Percentiles rank a stretch among this genome's conserved stretches.
Conservation (phyloP, 2,329 filamentous ascomycete species). For the Arthrinium puccinioides region DNA sequence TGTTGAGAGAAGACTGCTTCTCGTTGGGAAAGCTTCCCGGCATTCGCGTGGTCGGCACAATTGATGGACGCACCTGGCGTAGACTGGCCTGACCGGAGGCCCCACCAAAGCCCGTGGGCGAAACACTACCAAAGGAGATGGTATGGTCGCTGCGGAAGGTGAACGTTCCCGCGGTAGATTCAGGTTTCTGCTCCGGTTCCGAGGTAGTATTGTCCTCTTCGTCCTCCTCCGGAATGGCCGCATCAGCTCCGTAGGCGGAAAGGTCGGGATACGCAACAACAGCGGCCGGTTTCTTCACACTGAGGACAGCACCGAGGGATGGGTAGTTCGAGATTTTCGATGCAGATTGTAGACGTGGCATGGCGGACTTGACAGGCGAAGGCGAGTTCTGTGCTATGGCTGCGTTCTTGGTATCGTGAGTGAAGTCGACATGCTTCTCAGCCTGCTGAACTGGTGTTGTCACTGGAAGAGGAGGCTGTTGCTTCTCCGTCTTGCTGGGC, state of each 20-base stretch:
- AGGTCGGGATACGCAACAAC: conserved; percentile 48
- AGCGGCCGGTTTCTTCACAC: conserved; percentile 14
- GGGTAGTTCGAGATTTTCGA: conserved; percentile 26
- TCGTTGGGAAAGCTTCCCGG: conserved; percentile 46
- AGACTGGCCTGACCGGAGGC: conserved; percentile 53
- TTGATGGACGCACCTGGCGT: conserved; percentile 50
- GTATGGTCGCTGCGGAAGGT: conserved; percentile 61
- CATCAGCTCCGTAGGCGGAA: conserved; percentile 24
- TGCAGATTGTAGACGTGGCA: conserved; percentile 34
- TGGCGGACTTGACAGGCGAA: conserved; percentile 45
- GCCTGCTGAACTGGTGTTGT: conserved; percentile 62
- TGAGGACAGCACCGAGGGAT: conserved; percentile 22
- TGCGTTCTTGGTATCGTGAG: conserved; percentile 55
- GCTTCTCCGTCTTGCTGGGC: conserved; percentile 43
- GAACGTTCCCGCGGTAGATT: conserved; percentile 49
- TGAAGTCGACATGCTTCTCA: conserved; percentile 73
- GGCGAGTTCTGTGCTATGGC: conserved; percentile 42
- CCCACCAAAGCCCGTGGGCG: conserved; percentile 46
- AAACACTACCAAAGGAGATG: conserved; percentile 46
- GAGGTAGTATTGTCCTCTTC: conserved; percentile 10
- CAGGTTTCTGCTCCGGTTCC: conserved; percentile 12
- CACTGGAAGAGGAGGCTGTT: conserved; percentile 42
- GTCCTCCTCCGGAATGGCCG: conserved; percentile 17
- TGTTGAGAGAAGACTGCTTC: conserved; percentile 24
- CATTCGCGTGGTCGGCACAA: conserved; percentile 36